Evolutionary conservation across 179 eudicot species (phyloP).

Genomic region (Carnegiea gigantea): DNA sequence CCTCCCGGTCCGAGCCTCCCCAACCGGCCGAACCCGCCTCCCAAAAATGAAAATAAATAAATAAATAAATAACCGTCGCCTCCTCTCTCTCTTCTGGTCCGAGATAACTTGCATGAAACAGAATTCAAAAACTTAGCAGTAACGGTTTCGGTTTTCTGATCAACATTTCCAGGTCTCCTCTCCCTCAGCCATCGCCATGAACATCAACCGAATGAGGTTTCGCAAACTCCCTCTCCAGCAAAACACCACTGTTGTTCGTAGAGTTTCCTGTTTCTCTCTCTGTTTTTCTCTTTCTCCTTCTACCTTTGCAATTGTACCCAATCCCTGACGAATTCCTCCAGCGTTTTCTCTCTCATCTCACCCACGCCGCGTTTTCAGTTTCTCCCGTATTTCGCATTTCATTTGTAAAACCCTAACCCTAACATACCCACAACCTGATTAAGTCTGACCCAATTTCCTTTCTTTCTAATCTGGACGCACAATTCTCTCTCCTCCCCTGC

Average conservation of each 20-base stretch:
- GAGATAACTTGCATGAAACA: neutral
- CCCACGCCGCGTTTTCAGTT: slow-evolving; percentile 3
- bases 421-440: neutral
- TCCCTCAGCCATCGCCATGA: neutral
- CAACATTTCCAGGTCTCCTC: neutral
- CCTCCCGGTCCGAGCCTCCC: too few species aligned
- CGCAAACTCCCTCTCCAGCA: neutral
- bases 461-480: neutral
- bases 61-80: too few species aligned
- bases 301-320: neutral
- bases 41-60: too few species aligned
- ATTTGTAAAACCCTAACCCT: slow-evolving; percentile 9
- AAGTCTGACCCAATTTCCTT: neutral
- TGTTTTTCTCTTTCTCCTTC: neutral
- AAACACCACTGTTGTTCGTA: neutral
- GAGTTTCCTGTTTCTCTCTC: neutral
- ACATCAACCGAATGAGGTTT: neutral
- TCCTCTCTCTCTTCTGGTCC: neutral
- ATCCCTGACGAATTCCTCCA: neutral
- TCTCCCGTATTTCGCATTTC: neutral
- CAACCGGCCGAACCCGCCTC: neutral
- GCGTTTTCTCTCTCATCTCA: neutral
- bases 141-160: neutral
- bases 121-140: neutral
- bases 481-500: neutral